Percentiles rank a stretch among this genome's conserved stretches.
These are phyloP conservation scores for Psilocybe subaeruginosa DNA, from an alignment of 768 basidiomycete genomes.

Conservation along the genomic window DNA sequence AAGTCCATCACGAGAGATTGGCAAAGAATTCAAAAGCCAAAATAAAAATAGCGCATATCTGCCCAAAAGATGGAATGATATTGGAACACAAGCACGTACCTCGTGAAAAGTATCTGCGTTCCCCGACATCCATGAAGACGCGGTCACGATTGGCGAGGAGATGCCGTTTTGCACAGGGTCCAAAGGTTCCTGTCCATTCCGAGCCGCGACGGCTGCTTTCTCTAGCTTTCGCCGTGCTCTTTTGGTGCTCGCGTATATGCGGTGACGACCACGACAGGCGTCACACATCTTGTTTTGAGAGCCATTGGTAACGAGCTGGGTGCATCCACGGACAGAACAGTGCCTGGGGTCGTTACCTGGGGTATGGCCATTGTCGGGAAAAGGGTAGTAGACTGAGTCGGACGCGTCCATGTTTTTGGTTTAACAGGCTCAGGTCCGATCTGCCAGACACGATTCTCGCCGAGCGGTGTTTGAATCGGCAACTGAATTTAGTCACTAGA, in stretches of 20 bases:
- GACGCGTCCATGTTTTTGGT: conserved; percentile 17
- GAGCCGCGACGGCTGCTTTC: conserved; percentile 38
- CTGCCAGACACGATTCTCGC: not conserved
- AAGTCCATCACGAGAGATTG: not conserved
- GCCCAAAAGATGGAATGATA: not conserved
- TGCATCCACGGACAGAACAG: conserved; percentile 18
- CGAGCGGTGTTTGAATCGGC: too few relatives aligned
- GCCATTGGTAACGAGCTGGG: conserved; percentile 5
- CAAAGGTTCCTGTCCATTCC: not conserved
- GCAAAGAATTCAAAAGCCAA: not conserved
- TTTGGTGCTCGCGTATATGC: conserved; percentile 54
- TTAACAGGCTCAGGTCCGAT: conserved; percentile 1
- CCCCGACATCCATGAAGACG: not conserved
- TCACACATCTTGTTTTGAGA: conserved; percentile 54
- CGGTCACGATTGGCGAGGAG: not conserved
- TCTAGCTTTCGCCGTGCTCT: conserved; percentile 52
- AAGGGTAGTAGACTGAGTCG: conserved; percentile 9
- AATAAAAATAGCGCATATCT: not conserved
- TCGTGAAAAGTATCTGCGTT: not conserved
- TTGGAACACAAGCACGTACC: not conserved
- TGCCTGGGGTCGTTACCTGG: not conserved
- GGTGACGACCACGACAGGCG: conserved; percentile 50
- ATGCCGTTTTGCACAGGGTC: not conserved
- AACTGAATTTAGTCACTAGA: too few relatives aligned
- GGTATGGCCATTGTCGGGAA: conserved; percentile 1